Base-by-base conservation (phyloP, 176 grass and related monocot species). In the Oryza brachyantha region DNA sequence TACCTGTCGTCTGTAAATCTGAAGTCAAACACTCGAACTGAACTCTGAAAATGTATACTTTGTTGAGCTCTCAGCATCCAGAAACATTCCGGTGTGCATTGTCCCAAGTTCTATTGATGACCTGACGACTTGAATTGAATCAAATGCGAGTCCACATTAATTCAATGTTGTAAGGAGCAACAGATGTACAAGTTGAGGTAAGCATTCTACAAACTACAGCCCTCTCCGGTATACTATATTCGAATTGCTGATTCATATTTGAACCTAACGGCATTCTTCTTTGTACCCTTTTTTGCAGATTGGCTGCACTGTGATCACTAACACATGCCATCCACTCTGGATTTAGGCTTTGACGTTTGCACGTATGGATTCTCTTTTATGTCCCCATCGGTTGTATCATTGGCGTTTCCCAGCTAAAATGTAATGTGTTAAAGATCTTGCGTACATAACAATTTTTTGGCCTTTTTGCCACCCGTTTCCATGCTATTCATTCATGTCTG, bases 1-100 rank as follows among this genome's bases (percentile, higher is more conserved):
- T 65, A 43, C 57, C 55, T 77, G 78, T 36, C 13, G 19, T 65
- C 6, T 85, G 72, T 89, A 85, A 77, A 85, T 85, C 46, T 32
- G 27, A 25, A 34, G 28, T 65, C 21, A 27, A 70, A 60, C 17
- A 61, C 61, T 79, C 28, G 21, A 35, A 80, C 13, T 63, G 76
- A 64, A 70, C 64, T 31, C 32, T 7, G 40, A 79, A 73, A 73
- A 39, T 80, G 5, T 80, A 21, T 80, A 70, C 39, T 42, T 80
- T 39, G 52, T 70, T 88, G 34, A 64, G 14, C 27, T 70, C 27
- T 16, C 7, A 19, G 14, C 34, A 16, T n/a, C 48, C 19, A 25
- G 70, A 43, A 42, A 74, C 73, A n/a, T 76, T 54, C 38, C 59
- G 13, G 10, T 58, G 16, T 43, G 8, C 54, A 67, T 73, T 74